A percentile compares a stretch with the other conserved stretches of the same genome.
phyloP scores from a whole-genome alignment of 1,284 basidiomycete genomes.

The Apiotrichum domesticum region DNA sequence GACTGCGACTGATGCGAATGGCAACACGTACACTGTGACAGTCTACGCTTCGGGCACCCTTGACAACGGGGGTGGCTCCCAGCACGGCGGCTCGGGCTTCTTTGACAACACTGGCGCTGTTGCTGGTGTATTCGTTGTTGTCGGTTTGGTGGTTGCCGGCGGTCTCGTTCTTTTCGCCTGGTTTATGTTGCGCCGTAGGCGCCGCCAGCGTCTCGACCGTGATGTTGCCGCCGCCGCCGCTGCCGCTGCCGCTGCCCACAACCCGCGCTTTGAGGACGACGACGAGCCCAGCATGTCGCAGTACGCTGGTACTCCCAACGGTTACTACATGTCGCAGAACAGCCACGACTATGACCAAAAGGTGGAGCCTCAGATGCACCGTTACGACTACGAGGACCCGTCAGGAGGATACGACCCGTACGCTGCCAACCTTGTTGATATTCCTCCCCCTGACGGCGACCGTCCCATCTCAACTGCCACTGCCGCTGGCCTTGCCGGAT shows the following conservation, averaged over 20 bases:
- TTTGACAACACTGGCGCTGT: slow-evolving; percentile 47
- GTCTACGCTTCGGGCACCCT: slow-evolving; percentile 28
- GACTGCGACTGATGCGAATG: background rate
- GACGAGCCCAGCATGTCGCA: slow-evolving; percentile 45
- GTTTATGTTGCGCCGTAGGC: slow-evolving; percentile 42
- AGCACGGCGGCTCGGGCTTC: slow-evolving; percentile 28
- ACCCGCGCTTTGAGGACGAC: slow-evolving; percentile 40
- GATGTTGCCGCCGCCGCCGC: slow-evolving; percentile 48
- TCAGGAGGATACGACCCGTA: slow-evolving; percentile 46
- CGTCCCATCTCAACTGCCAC: slow-evolving; percentile 19
- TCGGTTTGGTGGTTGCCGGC: slow-evolving; percentile 43
- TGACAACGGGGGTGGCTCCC: slow-evolving; percentile 11
- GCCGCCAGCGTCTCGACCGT: slow-evolving; percentile 45
- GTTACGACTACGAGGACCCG: slow-evolving; percentile 41
- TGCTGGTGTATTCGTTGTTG: slow-evolving; percentile 47
- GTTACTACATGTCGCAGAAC: slow-evolving; percentile 36
- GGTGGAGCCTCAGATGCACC: slow-evolving; percentile 23
- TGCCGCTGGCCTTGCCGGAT: slow-evolving; percentile 1
- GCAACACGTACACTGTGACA: slow-evolving; percentile 36
- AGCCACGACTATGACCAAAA: slow-evolving; percentile 11
- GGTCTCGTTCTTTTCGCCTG: slow-evolving; percentile 41
- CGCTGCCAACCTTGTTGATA: slow-evolving; percentile 27
- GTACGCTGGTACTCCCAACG: slow-evolving; percentile 25
- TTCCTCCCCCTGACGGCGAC: slow-evolving; percentile 19
- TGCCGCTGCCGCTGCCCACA: slow-evolving; percentile 42